A percentile compares a stretch with the other conserved stretches of the same genome.
phyloP scores from a whole-genome alignment of 2,329 filamentous ascomycete species.

The Colletotrichum acutatum region DNA sequence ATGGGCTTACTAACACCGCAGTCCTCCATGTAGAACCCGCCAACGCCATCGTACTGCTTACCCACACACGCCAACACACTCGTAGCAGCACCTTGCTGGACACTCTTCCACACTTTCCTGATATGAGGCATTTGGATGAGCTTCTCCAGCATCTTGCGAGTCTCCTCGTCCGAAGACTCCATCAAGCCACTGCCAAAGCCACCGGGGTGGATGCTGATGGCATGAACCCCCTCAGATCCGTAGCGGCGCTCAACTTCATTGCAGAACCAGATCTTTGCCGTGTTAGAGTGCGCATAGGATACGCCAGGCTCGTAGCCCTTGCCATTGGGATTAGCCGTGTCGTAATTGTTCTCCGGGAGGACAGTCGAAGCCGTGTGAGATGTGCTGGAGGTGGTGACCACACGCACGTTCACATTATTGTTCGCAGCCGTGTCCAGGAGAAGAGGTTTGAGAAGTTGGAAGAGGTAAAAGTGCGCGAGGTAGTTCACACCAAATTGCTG shows the following conservation, averaged over 20 bases:
- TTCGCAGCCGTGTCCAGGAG: slow-evolving; percentile 52
- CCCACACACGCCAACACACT: neutral
- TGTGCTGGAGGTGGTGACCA: slow-evolving; percentile 55
- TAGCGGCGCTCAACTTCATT: slow-evolving; percentile 59
- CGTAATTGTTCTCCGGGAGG: slow-evolving; percentile 47
- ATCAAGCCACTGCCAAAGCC: neutral
- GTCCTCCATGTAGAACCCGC: slow-evolving; percentile 16
- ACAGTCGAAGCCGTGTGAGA: slow-evolving; percentile 51
- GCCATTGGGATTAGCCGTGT: slow-evolving; percentile 44
- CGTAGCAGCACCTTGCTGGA: slow-evolving; percentile 4
- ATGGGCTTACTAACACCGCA: slow-evolving; percentile 3
- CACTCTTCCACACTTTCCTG: slow-evolving; percentile 1
- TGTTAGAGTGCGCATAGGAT: slow-evolving; percentile 61
- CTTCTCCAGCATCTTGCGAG: neutral
- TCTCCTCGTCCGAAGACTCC: slow-evolving; percentile 9
- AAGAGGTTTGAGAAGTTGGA: slow-evolving; percentile 57
- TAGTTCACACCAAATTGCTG: slow-evolving; percentile 64
- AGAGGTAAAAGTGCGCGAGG: slow-evolving; percentile 63
- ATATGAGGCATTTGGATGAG: slow-evolving; percentile 4
- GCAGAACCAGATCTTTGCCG: slow-evolving; percentile 61
- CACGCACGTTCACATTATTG: slow-evolving; percentile 53
- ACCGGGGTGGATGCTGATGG: slow-evolving; percentile 26
- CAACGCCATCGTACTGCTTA: slow-evolving; percentile 3
- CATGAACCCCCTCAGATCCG: slow-evolving; percentile 45
- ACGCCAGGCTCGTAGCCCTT: slow-evolving; percentile 47